These are phyloP conservation scores for Chlamydomonas urium DNA, from an alignment of 139 green algal species.

Conservation along the genomic window DNA sequence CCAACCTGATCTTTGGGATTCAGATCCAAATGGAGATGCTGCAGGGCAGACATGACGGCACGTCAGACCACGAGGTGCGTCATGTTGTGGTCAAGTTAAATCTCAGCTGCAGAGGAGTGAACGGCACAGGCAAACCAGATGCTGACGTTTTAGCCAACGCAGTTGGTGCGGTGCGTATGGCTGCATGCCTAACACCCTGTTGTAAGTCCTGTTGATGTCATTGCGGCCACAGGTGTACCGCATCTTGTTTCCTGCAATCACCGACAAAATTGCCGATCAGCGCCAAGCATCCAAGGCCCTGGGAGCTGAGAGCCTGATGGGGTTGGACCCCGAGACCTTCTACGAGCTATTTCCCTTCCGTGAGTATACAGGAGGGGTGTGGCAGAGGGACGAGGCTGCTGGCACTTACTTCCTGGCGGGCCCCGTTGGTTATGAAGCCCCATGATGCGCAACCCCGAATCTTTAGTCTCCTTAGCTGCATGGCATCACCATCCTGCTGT, in stretches of 20 bases:
- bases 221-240: too few relatives aligned
- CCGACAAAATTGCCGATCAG: too few relatives aligned
- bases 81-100: too few relatives aligned
- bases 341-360: neutral
- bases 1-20: neutral
- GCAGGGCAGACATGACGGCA: neutral
- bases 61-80: neutral
- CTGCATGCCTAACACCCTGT: too few relatives aligned
- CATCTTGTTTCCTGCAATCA: too few relatives aligned
- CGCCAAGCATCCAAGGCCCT: too few relatives aligned
- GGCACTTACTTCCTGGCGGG: neutral
- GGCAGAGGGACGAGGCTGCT: neutral
- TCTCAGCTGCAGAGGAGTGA: too few relatives aligned
- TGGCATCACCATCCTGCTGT: neutral
- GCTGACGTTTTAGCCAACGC: too few relatives aligned
- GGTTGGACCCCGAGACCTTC: neutral
- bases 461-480: neutral
- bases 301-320: neutral
- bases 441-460: neutral
- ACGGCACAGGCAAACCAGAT: too few relatives aligned
- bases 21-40: neutral
- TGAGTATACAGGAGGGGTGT: neutral
- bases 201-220: too few relatives aligned
- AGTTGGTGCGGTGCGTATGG: too few relatives aligned
- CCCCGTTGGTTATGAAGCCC: neutral